These are phyloP conservation scores for Amylostereum areolatum DNA, from an alignment of 1,284 basidiomycete species.

Conservation along the genomic window DNA sequence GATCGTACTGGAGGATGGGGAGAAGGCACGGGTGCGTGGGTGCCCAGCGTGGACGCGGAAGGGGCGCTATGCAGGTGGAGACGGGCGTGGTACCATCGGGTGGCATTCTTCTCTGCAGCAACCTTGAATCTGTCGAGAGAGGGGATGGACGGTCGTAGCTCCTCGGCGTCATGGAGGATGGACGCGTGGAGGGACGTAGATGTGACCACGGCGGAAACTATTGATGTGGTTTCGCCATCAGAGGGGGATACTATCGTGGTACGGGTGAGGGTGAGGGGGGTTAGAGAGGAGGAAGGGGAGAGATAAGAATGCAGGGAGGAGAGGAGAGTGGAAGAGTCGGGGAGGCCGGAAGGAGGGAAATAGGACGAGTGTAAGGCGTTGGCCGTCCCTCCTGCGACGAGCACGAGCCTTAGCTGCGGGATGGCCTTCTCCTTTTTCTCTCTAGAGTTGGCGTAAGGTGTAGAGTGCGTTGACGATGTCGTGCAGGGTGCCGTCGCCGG, in stretches of 20 bases:
- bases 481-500: constrained; percentile 89
- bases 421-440: constrained; percentile 8
- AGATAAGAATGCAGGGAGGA: constrained; percentile 49
- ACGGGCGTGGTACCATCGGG: constrained; percentile 64
- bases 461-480: constrained; percentile 70
- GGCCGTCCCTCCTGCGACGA: constrained; percentile 86
- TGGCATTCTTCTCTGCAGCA: constrained; percentile 74
- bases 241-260: constrained; percentile 33
- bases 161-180: constrained; percentile 79
- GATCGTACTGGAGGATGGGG: constrained; percentile 58
- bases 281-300: constrained; percentile 20
- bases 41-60: too few relatives aligned
- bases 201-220: constrained; percentile 57
- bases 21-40: constrained; percentile 13
- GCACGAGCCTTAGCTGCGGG: constrained; percentile 31
- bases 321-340: constrained; percentile 37
- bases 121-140: constrained; percentile 83
- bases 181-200: constrained; percentile 86
- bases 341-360: constrained; percentile 35
- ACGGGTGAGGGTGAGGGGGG: constrained; percentile 53
- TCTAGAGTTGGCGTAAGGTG: not conserved
- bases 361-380: constrained; percentile 82
- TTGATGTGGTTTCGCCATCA: constrained; percentile 14
- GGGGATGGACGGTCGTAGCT: constrained; percentile 61
- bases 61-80: constrained; percentile 39